These are phyloP conservation scores for Cladosporium colombiae DNA, from an alignment of 2,329 filamentous ascomycete species.

Conservation along the genomic window DNA sequence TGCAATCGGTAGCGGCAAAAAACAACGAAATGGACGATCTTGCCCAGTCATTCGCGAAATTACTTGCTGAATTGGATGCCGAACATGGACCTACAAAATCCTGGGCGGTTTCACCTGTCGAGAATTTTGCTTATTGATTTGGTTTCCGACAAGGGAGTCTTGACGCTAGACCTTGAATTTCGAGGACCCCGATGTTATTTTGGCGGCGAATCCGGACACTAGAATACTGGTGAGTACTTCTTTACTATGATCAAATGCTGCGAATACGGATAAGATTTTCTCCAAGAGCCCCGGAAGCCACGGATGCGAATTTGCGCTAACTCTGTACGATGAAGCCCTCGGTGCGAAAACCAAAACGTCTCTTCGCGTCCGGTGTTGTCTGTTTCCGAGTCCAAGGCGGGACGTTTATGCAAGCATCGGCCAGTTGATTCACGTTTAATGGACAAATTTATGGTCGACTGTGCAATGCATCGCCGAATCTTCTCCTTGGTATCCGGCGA, in stretches of 20 bases:
- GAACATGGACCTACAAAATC: neutral
- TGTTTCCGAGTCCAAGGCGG: neutral
- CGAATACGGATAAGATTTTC: neutral
- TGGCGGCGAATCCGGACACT: neutral
- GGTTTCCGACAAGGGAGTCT: neutral
- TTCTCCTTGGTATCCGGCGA: neutral
- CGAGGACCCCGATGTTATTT: neutral
- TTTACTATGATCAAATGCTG: neutral
- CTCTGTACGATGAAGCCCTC: neutral
- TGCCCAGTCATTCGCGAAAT: neutral
- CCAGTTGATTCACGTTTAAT: neutral
- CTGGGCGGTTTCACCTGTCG: neutral
- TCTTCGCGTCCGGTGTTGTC: neutral
- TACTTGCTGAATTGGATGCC: constrained; percentile 1
- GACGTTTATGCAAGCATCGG: neutral
- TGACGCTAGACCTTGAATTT: neutral
- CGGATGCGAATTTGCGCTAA: constrained; percentile 1
- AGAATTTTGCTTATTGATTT: neutral
- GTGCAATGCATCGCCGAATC: neutral
- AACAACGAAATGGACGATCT: neutral
- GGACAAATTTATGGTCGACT: neutral
- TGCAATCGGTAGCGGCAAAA: neutral
- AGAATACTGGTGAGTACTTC: neutral
- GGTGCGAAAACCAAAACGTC: neutral
- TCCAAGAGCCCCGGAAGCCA: neutral